Base-by-base conservation (phyloP, 1,284 basidiomycete species). In the Exsudoporus floridanus region DNA sequence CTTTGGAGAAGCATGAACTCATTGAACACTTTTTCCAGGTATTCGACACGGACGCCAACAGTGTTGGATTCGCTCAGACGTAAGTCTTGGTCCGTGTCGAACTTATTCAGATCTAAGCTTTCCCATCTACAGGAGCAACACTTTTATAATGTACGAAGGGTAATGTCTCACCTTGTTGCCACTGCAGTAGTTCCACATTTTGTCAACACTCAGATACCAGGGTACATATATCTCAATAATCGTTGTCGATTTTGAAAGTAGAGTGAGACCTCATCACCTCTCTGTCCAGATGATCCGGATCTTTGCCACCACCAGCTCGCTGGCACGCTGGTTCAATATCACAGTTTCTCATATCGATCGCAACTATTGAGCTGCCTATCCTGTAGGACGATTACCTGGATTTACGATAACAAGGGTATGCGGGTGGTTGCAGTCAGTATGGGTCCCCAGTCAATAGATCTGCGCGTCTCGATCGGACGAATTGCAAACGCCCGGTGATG, bases 21-120 rank as follows among this genome's bases (percentile, higher is more conserved):
- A 38, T 31, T 2, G 19, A 27, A 42, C 16, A 7, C 13, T 31
- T 41, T 39, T 19, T 18, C 4, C 30, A 66, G 65, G 58, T 70
- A 1, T 66, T 69, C 28, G 65, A 66, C 30, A 1, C 55, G 16
- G 62, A 63, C 23, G 42, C 42, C 1, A 46, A 44, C 2, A 60
- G 56, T 1, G 46, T 70, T 44, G 64, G 65, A 27, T 63, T 68
- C 42, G 64, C 64, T 13, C 46, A 55, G 33, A 68, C 65, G 67
- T 70, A 33, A 47, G 57, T 64, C 33, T n/a, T 16, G 16, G 23
- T 42, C 8, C 5, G 1, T 37, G 6, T 28, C 14, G 9, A 36
- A 28, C 8, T 2, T 8, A 8, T 34, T 33, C 16, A 10, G 12
- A 36, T 50, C 23, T 54, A 21, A 53, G 19, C 21, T 28, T 21